phyloP scores from a whole-genome alignment of 306 rosid genomes.

The Acacia confusa region DNA sequence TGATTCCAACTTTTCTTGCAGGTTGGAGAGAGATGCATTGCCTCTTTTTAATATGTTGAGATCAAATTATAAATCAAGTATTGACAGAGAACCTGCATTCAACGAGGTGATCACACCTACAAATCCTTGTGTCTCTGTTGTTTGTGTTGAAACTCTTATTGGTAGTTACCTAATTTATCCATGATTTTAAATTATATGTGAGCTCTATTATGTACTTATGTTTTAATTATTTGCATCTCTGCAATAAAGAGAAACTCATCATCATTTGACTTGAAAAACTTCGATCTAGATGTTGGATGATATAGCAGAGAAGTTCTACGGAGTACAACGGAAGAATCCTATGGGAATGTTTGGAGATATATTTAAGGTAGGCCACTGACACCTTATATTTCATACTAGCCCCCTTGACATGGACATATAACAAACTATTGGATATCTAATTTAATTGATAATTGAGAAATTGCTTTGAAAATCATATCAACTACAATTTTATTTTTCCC shows the following conservation, averaged over 20 bases:
- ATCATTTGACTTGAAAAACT: constrained; percentile 42
- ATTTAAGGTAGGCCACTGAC: constrained; percentile 60
- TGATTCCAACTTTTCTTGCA: constrained; percentile 34
- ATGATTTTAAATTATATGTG: not conserved
- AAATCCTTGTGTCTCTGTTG: not conserved
- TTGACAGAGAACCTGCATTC: constrained; percentile 82
- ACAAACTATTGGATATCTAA: not conserved
- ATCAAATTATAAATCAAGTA: constrained; percentile 58
- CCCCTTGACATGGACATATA: not conserved
- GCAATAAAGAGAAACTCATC: constrained; percentile 3
- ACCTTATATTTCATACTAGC: not conserved
- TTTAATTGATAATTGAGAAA: not conserved
- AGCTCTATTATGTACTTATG: not conserved
- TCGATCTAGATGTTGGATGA: constrained; percentile 83
- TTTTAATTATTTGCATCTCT: constrained; percentile 15
- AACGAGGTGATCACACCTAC: constrained; percentile 62
- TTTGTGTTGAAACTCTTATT: not conserved
- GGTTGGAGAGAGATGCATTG: constrained; percentile 91
- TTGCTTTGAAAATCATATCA: not conserved
- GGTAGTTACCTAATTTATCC: constrained; percentile 2
- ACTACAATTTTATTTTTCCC: not conserved
- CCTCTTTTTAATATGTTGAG: constrained; percentile 88
- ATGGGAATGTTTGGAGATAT: constrained; percentile 95
- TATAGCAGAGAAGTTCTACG: constrained; percentile 78
- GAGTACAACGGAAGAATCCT: constrained; percentile 81